These are phyloP conservation scores for Haematococcus sp. DNA, from an alignment of 139 green algal genomes.

Conservation along the genomic window DNA sequence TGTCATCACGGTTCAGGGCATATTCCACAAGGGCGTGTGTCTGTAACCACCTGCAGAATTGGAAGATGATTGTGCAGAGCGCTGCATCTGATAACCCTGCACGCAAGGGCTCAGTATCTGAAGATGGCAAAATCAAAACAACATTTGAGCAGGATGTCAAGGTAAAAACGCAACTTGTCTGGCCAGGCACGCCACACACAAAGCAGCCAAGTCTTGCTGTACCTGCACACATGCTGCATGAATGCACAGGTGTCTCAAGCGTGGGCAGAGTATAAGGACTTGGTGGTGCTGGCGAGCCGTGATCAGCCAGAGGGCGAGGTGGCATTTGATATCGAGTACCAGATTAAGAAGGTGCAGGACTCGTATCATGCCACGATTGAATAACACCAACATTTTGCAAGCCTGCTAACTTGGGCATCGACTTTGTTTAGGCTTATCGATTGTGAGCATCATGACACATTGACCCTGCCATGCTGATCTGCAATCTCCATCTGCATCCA, in stretches of 20 bases:
- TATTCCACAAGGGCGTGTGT: conserved; percentile 12
- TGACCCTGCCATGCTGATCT: no score
- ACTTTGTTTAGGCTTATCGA: no score
- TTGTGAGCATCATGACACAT: no score
- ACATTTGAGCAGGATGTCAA: conserved; percentile 33
- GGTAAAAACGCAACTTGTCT: background rate
- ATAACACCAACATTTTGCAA: background rate
- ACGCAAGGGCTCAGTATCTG: conserved; percentile 11
- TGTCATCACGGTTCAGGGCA: conserved; percentile 14
- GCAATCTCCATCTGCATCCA: no score
- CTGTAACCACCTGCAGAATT: no score
- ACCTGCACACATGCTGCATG: background rate
- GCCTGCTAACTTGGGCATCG: background rate
- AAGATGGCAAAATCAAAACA: conserved; percentile 14
- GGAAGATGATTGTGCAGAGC: conserved; percentile 18
- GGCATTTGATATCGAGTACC: conserved; percentile 20
- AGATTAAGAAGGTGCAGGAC: conserved; percentile 8
- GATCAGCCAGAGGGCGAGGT: background rate
- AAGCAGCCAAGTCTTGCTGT: no score
- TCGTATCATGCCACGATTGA: background rate
- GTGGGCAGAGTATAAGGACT: background rate
- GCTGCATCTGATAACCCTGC: background rate
- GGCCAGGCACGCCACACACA: background rate
- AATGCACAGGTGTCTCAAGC: background rate
- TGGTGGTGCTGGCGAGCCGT: background rate